Conservation (phyloP, 805 yeast species). For the Candida pseudofarinosa region DNA sequence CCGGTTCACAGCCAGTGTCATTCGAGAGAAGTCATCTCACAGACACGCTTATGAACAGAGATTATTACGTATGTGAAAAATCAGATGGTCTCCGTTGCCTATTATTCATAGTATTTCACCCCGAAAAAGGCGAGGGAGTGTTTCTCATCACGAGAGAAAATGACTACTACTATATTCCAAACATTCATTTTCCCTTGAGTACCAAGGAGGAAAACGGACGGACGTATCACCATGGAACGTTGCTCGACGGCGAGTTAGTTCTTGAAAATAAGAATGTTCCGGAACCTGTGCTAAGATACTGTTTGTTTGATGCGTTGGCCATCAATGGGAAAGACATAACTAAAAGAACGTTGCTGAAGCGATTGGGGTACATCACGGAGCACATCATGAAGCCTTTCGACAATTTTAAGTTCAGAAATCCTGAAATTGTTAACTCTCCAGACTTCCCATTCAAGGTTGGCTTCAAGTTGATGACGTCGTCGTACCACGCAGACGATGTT, state of each 20-base stretch:
- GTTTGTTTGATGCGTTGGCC: slow-evolving; percentile 89
- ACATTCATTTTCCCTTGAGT: slow-evolving; percentile 76
- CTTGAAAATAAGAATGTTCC: slow-evolving; percentile 60
- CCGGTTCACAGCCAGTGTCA: slow-evolving; percentile 95
- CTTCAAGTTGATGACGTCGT: slow-evolving; percentile 82
- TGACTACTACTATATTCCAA: slow-evolving; percentile 76
- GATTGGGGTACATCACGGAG: slow-evolving; percentile 83
- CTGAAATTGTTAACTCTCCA: slow-evolving; percentile 61
- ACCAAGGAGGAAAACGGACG: slow-evolving; percentile 42
- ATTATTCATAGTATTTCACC: slow-evolving; percentile 61
- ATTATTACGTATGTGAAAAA: slow-evolving; percentile 93
- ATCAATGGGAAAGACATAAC: slow-evolving; percentile 71
- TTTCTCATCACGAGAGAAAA: slow-evolving; percentile 86
- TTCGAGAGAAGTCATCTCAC: slow-evolving; percentile 71
- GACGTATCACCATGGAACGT: slow-evolving; percentile 77
- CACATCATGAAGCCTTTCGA: slow-evolving; percentile 79
- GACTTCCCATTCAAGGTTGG: slow-evolving; percentile 80
- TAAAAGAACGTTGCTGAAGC: slow-evolving; percentile 67
- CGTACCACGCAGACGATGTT: slow-evolving; percentile 74
- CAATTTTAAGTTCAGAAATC: slow-evolving; percentile 61
- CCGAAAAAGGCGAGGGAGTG: slow-evolving; percentile 79
- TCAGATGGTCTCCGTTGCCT: slow-evolving; percentile 89
- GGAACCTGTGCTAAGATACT: slow-evolving; percentile 54
- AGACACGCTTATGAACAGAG: slow-evolving; percentile 60
- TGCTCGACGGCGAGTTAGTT: slow-evolving; percentile 93